These are phyloP conservation scores for Vachellia collinsii DNA, from an alignment of 306 rosid species.

Conservation along the genomic window DNA sequence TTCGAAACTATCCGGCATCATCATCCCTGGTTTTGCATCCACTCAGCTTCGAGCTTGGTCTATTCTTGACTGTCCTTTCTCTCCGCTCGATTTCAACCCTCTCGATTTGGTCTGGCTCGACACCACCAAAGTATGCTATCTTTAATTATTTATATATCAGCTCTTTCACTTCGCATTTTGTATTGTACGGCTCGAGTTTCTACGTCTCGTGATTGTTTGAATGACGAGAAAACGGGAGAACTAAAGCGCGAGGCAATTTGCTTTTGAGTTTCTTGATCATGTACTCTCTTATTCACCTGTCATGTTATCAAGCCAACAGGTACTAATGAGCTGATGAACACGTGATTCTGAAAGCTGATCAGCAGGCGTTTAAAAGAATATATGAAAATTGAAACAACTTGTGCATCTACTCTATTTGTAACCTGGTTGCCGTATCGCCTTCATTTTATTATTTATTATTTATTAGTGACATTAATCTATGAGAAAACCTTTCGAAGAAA, in stretches of 20 bases:
- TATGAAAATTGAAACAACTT: slow-evolving; percentile 9
- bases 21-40: slow-evolving; percentile 97
- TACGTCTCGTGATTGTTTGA: neutral
- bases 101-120: slow-evolving; percentile 99
- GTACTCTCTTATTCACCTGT: neutral
- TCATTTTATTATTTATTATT: neutral
- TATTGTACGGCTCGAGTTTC: neutral
- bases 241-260: neutral
- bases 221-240: neutral
- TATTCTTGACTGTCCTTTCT: slow-evolving; percentile 89
- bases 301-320: neutral
- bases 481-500: neutral
- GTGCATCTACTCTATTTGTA: slow-evolving; percentile 15
- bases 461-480: neutral
- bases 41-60: slow-evolving; percentile 99
- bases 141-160: neutral
- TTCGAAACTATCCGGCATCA: slow-evolving; percentile 88
- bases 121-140: slow-evolving; percentile 68
- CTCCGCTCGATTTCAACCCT: slow-evolving; percentile 98
- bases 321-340: neutral
- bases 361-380: slow-evolving; percentile 12
- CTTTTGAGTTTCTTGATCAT: slow-evolving; percentile 3
- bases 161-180: slow-evolving; percentile 2
- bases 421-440: neutral
- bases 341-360: neutral